Evolutionary conservation across 306 rosid species (phyloP), one percentile per base, ranked within the genome.

Genomic region (Quercus mongolica): DNA sequence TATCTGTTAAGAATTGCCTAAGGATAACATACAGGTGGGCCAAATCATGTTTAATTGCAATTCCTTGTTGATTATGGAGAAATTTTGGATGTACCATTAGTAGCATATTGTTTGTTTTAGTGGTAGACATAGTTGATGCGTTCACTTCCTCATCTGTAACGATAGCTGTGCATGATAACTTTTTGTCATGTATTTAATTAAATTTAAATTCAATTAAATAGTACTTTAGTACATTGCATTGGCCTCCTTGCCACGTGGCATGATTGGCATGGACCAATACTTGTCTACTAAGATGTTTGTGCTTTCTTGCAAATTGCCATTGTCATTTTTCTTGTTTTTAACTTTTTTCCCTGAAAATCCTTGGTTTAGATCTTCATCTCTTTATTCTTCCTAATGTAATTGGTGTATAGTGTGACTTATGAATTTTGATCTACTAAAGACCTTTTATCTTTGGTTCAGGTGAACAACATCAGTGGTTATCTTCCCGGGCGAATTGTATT

Each of bases 401-500:
- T 58, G 73, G 74, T 83, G 69, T 76, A 49, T 56, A 10, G 31
- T 71, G 56, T 78, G 76, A 61, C 59, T 80, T 79, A 70, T 62
- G 44, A 74, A 74, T 33, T 85, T 38, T 75, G 71, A 71, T 44
- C 61, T 61, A 11, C 38, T 74, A 52, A 35, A 55, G 78, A 44
- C 25, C 74, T 82, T 56, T 78, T 21, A 85, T 76, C 77, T 84
- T 83, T 82, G 85, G 67, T 87, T 84, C 84, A 95, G 99, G 98
- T 95, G 79, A 95, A 95, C 83, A 95, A 95, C 81, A 95, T 95
- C 90, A 91, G 99, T 74, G 98, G 99, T 76, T 95, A 95, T 88
- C 99, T 95, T 77, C 99, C 99, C 54, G 99, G 99, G 51, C 92
- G 99, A 74, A 93, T 91, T 85, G 98, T 95, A 51, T 95, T 95